A percentile compares a stretch with the other conserved stretches of the same genome.
Evolutionary conservation across 176 grass and related monocot genomes (phyloP).

Genomic region (Chrysopogon serrulatus): DNA sequence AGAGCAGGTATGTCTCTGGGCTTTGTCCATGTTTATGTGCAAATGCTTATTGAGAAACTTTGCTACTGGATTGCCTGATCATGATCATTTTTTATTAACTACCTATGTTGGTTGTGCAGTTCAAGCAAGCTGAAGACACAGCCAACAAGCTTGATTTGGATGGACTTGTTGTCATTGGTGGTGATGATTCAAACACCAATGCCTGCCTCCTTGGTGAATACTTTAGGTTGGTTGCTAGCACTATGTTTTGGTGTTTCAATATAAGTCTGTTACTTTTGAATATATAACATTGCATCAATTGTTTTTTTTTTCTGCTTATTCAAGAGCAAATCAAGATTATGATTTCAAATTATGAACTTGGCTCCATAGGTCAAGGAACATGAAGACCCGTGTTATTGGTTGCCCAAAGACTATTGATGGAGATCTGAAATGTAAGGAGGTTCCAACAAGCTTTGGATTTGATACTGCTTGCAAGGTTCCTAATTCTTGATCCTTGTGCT

Average conservation of each 20-base stretch:
- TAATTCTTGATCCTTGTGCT: constrained; percentile 5
- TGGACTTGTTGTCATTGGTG: constrained; percentile 97
- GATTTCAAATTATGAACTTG: neutral
- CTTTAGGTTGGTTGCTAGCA: constrained; percentile 51
- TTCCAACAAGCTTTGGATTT: constrained; percentile 98
- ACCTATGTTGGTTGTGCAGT: constrained; percentile 43
- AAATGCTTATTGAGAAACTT: neutral
- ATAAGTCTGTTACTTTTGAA: neutral
- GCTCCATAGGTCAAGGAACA: constrained; percentile 59
- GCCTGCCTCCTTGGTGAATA: constrained; percentile 94
- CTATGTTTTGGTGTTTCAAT: neutral
- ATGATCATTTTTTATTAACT: neutral
- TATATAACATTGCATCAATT: neutral
- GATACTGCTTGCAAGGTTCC: constrained; percentile 96
- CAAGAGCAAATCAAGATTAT: neutral
- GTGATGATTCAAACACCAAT: constrained; percentile 99
- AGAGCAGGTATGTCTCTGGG: constrained; percentile 61
- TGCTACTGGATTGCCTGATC: neutral
- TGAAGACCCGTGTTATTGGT: constrained; percentile 93
- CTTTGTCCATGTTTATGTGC: neutral
- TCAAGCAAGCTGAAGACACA: constrained; percentile 98
- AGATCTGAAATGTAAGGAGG: constrained; percentile 96
- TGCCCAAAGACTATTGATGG: constrained; percentile 99
- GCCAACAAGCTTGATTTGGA: constrained; percentile 76
- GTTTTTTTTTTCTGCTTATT: constrained; percentile 7